Evolutionary conservation across 495 filamentous ascomycete species (phyloP).

Genomic region (Daldinia caldariorum): DNA sequence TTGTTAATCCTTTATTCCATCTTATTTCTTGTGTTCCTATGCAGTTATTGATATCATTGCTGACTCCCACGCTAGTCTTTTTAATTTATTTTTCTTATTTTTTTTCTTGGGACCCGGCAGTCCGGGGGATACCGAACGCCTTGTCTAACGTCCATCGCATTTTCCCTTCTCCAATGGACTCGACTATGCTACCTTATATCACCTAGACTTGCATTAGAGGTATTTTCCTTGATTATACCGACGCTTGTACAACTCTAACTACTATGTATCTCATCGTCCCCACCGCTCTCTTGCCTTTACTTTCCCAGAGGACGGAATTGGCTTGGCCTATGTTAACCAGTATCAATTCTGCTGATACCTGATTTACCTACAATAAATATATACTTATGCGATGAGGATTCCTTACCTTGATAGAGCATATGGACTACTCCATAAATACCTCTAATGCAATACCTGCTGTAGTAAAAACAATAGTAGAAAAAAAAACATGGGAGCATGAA

Average conservation of each 20-base stretch:
- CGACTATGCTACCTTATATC: constrained; percentile 1
- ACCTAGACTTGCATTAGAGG: background rate
- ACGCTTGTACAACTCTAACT: background rate
- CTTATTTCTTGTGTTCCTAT: constrained; percentile 1
- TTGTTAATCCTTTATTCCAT: constrained; percentile 21
- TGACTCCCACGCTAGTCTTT: constrained; percentile 29
- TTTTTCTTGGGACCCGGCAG: constrained; percentile 26
- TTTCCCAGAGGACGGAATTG: constrained; percentile 26
- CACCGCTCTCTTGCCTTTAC: constrained; percentile 31
- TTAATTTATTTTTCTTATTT: background rate
- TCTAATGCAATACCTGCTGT: constrained; percentile 8
- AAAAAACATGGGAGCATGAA: constrained; percentile 5
- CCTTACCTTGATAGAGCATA: constrained; percentile 17
- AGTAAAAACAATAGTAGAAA: too few species aligned
- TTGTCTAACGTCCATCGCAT: background rate
- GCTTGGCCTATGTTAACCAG: constrained; percentile 21
- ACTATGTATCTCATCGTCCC: constrained; percentile 1
- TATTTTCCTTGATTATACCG: background rate
- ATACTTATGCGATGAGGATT: constrained; percentile 20
- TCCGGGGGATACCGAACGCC: constrained; percentile 17
- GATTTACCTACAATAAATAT: constrained; percentile 9
- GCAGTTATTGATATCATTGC: constrained; percentile 22
- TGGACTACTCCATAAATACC: constrained; percentile 2
- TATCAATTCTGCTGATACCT: background rate
- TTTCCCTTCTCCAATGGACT: background rate